Evolutionary conservation across 2,329 filamentous ascomycete species (phyloP).

Genomic region (Gnomoniopsis smithogilvyi): DNA sequence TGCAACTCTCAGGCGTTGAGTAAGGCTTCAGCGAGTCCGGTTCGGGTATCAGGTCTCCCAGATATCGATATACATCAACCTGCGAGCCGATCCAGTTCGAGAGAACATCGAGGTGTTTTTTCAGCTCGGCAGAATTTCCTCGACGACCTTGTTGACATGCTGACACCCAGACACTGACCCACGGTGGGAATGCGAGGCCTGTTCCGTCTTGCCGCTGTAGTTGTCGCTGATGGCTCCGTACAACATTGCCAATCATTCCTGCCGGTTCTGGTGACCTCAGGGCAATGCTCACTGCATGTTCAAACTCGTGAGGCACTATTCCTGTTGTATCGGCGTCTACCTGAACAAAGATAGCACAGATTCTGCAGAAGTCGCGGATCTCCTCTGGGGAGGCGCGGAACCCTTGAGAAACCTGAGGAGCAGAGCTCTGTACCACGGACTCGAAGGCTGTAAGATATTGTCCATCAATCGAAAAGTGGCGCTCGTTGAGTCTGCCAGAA

Average conservation of each 20-base stretch:
- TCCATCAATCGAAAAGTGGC: neutral
- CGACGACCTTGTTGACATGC: slow-evolving; percentile 5
- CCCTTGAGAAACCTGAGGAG: neutral
- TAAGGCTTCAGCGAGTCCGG: neutral
- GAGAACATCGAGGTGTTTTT: neutral
- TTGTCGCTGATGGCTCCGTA: neutral
- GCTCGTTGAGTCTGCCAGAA: slow-evolving; percentile 1
- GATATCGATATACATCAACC: neutral
- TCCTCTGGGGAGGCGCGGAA: neutral
- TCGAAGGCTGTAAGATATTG: slow-evolving; percentile 3
- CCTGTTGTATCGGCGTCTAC: neutral
- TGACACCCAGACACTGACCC: slow-evolving; percentile 6
- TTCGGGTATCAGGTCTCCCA: slow-evolving; percentile 1
- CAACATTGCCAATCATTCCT: neutral
- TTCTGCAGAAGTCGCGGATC: neutral
- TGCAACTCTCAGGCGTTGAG: neutral
- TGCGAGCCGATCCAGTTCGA: neutral
- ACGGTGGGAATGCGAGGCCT: neutral
- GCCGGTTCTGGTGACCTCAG: neutral
- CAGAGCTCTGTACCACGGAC: neutral
- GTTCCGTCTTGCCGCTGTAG: neutral
- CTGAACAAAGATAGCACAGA: slow-evolving; percentile 6
- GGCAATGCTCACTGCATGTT: neutral
- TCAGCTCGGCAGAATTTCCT: neutral
- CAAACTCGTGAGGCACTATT: neutral